Evolutionary conservation across 1,139 yeast genomes (phyloP).

Genomic region (Meyerozyma sp.): DNA sequence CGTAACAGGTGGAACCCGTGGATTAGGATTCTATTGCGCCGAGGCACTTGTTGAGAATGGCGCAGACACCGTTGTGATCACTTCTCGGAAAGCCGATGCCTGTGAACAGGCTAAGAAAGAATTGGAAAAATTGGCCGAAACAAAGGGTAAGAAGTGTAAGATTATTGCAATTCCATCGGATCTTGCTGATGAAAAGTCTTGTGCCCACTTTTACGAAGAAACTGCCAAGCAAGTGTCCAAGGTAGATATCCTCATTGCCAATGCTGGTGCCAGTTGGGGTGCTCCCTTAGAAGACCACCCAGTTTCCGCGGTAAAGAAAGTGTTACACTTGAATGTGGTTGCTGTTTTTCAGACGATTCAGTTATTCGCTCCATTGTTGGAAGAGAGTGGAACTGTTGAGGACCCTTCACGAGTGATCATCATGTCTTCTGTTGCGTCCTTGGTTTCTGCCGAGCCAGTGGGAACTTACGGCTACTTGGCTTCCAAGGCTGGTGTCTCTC

Average conservation of each 20-base stretch:
- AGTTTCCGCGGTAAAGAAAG: conserved; percentile 57
- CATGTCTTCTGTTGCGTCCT: conserved; percentile 56
- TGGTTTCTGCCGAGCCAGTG: conserved; percentile 39
- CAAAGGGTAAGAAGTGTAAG: conserved; percentile 21
- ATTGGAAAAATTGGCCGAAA: conserved; percentile 43
- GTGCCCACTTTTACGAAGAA: conserved; percentile 39
- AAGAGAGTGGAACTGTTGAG: conserved; percentile 45
- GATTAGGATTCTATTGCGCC: conserved; percentile 67
- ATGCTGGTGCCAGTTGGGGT: conserved; percentile 85
- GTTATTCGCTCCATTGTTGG: conserved; percentile 54
- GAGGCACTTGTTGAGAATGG: conserved; percentile 62
- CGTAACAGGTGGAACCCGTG: conserved; percentile 78
- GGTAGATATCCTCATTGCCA: conserved; percentile 65
- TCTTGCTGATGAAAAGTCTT: conserved; percentile 48
- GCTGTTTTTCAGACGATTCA: conserved; percentile 72
- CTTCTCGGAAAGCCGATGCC: conserved; percentile 63
- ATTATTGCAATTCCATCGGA: conserved; percentile 60
- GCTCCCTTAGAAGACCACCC: conserved; percentile 60
- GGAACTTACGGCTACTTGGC: conserved; percentile 70
- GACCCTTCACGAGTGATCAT: conserved; percentile 67
- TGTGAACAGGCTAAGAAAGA: conserved; percentile 54
- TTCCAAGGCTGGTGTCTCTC: conserved; percentile 74
- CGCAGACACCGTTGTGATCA: conserved; percentile 56
- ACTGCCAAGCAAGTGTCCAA: conserved; percentile 37
- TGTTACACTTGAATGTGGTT: conserved; percentile 57